phyloP scores from a whole-genome alignment of 768 basidiomycete genomes.

The Lactifluus hygrophoroides region DNA sequence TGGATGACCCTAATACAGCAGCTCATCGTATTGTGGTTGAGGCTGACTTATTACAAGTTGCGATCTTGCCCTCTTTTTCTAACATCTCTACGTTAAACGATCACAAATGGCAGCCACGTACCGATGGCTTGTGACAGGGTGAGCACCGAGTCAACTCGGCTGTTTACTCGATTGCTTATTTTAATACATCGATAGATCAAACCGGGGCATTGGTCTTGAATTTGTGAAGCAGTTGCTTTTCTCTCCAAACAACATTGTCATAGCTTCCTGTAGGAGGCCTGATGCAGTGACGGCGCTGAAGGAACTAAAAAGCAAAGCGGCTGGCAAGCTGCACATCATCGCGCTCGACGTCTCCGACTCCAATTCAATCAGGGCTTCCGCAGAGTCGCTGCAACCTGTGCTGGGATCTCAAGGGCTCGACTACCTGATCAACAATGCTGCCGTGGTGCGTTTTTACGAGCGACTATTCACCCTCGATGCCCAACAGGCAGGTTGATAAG shows the following conservation, averaged over 20 bases:
- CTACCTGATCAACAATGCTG: constrained; percentile 35
- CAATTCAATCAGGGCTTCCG: constrained; percentile 25
- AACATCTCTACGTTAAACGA: background rate
- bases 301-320: constrained; percentile 21
- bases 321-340: constrained; percentile 29
- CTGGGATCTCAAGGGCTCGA: constrained; percentile 29
- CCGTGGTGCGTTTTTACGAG: constrained; percentile 24
- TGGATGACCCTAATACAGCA: too few relatives aligned
- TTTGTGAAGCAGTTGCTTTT: constrained; percentile 22
- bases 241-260: constrained; percentile 23
- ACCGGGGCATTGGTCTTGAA: constrained; percentile 28
- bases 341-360: constrained; percentile 27
- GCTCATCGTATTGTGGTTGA: too few relatives aligned
- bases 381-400: constrained; percentile 22
- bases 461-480: background rate
- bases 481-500: constrained; percentile 11
- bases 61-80: background rate
- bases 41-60: too few relatives aligned
- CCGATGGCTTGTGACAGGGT: constrained; percentile 25
- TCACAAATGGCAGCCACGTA: constrained; percentile 13
- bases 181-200: constrained; percentile 19
- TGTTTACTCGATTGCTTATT: background rate
- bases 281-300: constrained; percentile 21
- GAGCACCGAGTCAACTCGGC: background rate
- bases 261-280: constrained; percentile 28